A percentile compares a stretch with the other conserved stretches of the same genome.
phyloP scores from a whole-genome alignment of 2,329 filamentous ascomycete species.

The Furcasterigmium furcatum region DNA sequence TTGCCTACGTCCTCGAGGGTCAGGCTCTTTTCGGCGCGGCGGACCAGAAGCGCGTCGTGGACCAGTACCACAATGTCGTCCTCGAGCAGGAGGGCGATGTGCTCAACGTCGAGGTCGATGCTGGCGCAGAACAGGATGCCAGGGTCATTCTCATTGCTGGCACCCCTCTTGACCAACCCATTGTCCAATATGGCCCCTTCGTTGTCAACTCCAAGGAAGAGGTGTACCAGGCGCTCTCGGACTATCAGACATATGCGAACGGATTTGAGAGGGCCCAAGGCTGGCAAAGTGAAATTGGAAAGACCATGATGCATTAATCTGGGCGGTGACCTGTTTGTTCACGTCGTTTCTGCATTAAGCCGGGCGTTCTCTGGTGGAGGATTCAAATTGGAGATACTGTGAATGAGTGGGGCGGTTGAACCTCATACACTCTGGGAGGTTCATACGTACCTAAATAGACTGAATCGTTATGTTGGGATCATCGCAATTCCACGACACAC shows the following conservation, averaged over 20 bases:
- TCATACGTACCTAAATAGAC: too few relatives aligned
- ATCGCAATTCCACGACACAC: too few relatives aligned
- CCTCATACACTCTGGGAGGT: too few relatives aligned
- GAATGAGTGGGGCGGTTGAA: too few relatives aligned
- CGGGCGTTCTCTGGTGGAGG: too few relatives aligned
- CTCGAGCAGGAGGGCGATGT: conserved; percentile 78
- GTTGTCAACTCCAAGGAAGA: conserved; percentile 71
- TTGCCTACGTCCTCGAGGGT: conserved; percentile 82
- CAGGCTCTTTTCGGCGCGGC: conserved; percentile 60
- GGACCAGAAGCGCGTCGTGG: conserved; percentile 48
- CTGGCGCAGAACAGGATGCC: conserved; percentile 55
- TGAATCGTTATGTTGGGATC: too few relatives aligned
- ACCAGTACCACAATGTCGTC: conserved; percentile 82
- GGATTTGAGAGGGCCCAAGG: conserved; percentile 76
- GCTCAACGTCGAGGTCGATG: conserved; percentile 67
- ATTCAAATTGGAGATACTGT: too few relatives aligned
- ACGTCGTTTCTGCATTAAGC: not conserved
- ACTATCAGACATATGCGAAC: conserved; percentile 70
- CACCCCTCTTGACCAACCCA: conserved; percentile 72
- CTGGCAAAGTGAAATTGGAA: conserved; percentile 86
- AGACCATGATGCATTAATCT: conserved; percentile 55
- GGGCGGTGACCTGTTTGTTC: not conserved
- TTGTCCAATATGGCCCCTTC: conserved; percentile 84
- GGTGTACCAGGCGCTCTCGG: conserved; percentile 72
- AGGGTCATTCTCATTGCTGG: conserved; percentile 73